Percentiles rank a stretch among this genome's conserved stretches.
Evolutionary conservation across 1,139 yeast genomes (phyloP).

Genomic region (Blastobotrys raffinosifermentans): DNA sequence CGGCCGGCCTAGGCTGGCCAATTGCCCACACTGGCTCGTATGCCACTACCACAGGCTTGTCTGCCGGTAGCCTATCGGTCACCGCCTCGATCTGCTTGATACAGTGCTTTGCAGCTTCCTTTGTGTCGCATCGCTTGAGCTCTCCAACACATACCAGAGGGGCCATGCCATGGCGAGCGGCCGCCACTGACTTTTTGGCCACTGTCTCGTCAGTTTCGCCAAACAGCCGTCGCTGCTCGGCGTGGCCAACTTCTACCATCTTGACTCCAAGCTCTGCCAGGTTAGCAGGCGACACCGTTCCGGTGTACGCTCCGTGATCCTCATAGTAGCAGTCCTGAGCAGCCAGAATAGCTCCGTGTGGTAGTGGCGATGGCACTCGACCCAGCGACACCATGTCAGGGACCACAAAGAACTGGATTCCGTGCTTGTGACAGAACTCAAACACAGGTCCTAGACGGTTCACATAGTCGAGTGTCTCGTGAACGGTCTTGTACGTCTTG

Average conservation of each 20-base stretch:
- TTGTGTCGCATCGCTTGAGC: slow-evolving; percentile 58
- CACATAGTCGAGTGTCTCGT: slow-evolving; percentile 14
- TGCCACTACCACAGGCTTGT: slow-evolving; percentile 74
- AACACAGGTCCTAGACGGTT: slow-evolving; percentile 12
- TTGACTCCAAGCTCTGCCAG: slow-evolving; percentile 72
- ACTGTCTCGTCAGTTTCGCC: slow-evolving; percentile 74
- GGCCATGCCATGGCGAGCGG: slow-evolving; percentile 66
- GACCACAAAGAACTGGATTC: slow-evolving; percentile 21
- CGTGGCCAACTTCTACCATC: slow-evolving; percentile 87
- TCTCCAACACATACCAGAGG: slow-evolving; percentile 90
- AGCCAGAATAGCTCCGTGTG: slow-evolving; percentile 36
- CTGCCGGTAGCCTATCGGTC: slow-evolving; percentile 48
- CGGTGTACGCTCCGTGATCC: slow-evolving; percentile 87
- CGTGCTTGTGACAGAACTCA: slow-evolving; percentile 8
- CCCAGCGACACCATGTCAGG: slow-evolving; percentile 25
- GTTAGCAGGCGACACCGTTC: slow-evolving; percentile 68
- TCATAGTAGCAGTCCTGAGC: slow-evolving; percentile 81
- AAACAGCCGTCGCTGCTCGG: slow-evolving; percentile 83
- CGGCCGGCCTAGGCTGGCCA: slow-evolving; percentile 45
- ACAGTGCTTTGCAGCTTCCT: slow-evolving; percentile 66
- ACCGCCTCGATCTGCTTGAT: slow-evolving; percentile 79
- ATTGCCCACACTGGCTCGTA: slow-evolving; percentile 97
- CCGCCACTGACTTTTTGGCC: slow-evolving; percentile 79
- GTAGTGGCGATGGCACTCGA: slow-evolving; percentile 9
- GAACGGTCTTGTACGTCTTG: slow-evolving; percentile 19